These are phyloP conservation scores for Termitomyces sp. DNA, from an alignment of 768 basidiomycete genomes.

Conservation along the genomic window DNA sequence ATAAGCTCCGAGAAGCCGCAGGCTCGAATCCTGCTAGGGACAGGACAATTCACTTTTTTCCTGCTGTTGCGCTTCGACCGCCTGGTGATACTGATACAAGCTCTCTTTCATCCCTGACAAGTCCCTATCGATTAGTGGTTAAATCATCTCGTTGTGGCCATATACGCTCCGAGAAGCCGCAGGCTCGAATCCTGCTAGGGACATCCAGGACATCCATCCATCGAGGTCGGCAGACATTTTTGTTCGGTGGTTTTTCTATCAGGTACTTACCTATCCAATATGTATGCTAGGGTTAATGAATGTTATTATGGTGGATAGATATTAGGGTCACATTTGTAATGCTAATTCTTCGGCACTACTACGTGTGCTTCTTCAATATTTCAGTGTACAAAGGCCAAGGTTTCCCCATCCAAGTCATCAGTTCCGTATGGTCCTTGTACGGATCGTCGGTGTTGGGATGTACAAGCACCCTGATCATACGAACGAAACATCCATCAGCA, in stretches of 20 bases:
- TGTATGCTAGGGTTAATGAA: no score
- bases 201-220: no score
- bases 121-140: constrained; percentile 12
- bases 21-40: constrained; percentile 24
- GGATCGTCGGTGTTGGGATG: constrained; percentile 66
- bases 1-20: constrained; percentile 21
- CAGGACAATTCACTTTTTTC: background rate
- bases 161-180: constrained; percentile 20
- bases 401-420: constrained; percentile 63
- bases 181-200: constrained; percentile 24
- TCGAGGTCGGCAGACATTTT: no score
- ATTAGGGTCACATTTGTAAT: no score
- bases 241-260: no score
- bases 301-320: no score
- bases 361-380: constrained; percentile 23
- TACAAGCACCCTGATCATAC: constrained; percentile 50
- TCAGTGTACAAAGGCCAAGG: constrained; percentile 53
- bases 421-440: constrained; percentile 59
- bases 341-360: background rate
- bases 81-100: no score
- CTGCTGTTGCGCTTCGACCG: no score
- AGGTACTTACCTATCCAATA: no score
- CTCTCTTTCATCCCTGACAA: no score
- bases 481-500: constrained; percentile 2
- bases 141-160: constrained; percentile 22